These are phyloP conservation scores for Eucalyptus coolabah DNA, from an alignment of 345 rosid genomes.

Conservation along the genomic window DNA sequence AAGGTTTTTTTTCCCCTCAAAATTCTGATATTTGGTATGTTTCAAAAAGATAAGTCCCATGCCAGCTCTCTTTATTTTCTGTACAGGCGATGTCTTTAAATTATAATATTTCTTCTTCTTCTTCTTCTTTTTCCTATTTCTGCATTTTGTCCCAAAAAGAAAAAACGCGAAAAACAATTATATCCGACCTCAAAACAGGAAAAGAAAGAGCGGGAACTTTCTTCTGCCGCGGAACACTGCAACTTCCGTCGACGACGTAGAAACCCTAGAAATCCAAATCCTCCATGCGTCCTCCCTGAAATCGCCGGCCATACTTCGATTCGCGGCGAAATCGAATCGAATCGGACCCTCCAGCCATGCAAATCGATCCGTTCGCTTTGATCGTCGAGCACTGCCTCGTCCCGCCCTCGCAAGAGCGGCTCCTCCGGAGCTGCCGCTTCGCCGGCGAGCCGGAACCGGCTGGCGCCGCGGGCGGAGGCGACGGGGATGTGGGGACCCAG, in stretches of 20 bases:
- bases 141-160: not conserved
- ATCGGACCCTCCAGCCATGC: not conserved
- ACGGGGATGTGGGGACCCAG: not conserved
- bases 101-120: not conserved
- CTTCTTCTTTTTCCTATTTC: not conserved
- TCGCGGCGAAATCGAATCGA: not conserved
- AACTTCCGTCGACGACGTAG: not conserved
- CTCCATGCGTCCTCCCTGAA: not conserved
- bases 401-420: conserved; percentile 6
- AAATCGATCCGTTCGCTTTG: not conserved
- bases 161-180: not conserved
- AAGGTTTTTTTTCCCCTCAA: not conserved
- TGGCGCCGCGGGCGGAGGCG: not conserved
- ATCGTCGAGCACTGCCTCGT: not conserved
- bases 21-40: not conserved
- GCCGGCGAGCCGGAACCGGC: not conserved
- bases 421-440: not conserved
- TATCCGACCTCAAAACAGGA: not conserved
- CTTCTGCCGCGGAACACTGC: not conserved
- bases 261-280: not conserved
- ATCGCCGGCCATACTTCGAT: not conserved
- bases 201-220: not conserved
- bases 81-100: not conserved
- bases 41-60: not conserved
- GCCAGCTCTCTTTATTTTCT: not conserved